Evolutionary conservation across 2,329 filamentous ascomycete genomes (phyloP), one percentile per base, ranked within the genome.

Genomic region (Ascosphaera aggregata): DNA sequence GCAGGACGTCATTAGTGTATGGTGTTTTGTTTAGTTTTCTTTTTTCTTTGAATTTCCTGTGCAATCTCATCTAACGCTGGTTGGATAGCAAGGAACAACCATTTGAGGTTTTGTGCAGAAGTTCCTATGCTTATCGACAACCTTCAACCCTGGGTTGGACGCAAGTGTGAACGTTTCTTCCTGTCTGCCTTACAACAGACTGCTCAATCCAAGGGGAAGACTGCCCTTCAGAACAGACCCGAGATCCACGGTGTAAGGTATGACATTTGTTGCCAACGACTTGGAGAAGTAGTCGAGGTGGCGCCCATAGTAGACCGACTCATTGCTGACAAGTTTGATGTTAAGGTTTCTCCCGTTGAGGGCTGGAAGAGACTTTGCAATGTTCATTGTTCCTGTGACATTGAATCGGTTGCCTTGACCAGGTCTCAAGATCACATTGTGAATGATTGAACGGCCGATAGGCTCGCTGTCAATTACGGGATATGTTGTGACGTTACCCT

Each of bases 401-500:
- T n/a, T 64, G 1, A 61, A 54, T 31, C 68, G 46, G 9, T 44
- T 56, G 52, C 73, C 72, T 44, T 61, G 51, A 34, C 71, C 71
- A 0, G 71, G 71, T 8, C 49, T 52, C 18, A 75, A 54, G 17
- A 60, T 52, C 31, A 75, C 54, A 47, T 72, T 47, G 27, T 60
- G 51, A 11, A 75, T 54, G 19, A 60, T 60, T 4, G 64, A 48
- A 38, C 57, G 58, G 20, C 69, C 71, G 42, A 75, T 62, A 3
- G 49, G 15, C 3, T 53, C 60, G 36, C 58, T 59, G 32, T 59
- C 57, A 36, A 67, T 57, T 32, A 57, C 57, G 42, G 74, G 60
- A 44, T 63, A 53, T 47, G 73, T 55, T 8, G 66, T 69, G 1
- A 74, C 57, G 44, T 73, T 69, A 42, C 70, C 71, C 48, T 57